Conservation (phyloP, 768 basidiomycete genomes). For the Mycena crocata region DNA sequence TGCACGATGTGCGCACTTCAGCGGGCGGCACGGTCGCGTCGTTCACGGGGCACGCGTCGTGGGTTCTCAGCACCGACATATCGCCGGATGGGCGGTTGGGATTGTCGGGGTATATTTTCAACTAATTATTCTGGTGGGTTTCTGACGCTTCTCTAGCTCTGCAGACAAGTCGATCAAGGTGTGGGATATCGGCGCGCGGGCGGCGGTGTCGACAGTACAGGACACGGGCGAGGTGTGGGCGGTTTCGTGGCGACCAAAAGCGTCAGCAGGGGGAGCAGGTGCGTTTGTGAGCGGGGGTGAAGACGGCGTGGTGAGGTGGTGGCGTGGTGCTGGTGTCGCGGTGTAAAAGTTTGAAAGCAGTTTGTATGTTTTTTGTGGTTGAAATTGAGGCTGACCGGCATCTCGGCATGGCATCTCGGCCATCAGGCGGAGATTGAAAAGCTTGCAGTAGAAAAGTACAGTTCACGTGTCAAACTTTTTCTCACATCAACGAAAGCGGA, state of each 20-base stretch:
- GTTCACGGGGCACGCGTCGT: constrained; percentile 89
- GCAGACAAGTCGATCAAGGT: constrained; percentile 89
- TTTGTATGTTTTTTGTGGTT: background rate
- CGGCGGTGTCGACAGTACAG: constrained; percentile 80
- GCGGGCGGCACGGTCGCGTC: constrained; percentile 77
- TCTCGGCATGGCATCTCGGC: background rate
- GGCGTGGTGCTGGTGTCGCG: constrained; percentile 73
- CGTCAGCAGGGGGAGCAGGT: constrained; percentile 65
- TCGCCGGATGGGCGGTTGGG: constrained; percentile 85
- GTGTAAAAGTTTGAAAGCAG: constrained; percentile 4
- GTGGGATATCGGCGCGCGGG: constrained; percentile 84
- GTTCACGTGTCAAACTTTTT: constrained; percentile 54
- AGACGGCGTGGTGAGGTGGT: constrained; percentile 81
- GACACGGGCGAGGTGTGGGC: constrained; percentile 88
- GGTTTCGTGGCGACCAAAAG: constrained; percentile 81
- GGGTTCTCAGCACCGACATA: constrained; percentile 88
- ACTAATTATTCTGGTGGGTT: constrained; percentile 3
- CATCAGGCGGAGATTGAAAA: constrained; percentile 64
- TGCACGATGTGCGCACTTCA: constrained; percentile 89
- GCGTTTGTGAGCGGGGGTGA: constrained; percentile 83
- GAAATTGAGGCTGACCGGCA: background rate
- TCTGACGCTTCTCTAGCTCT: constrained; percentile 59
- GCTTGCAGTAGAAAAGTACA: constrained; percentile 42
- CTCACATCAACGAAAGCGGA: constrained; percentile 96
- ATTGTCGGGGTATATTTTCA: constrained; percentile 75